Base-by-base conservation (phyloP, 768 basidiomycete genomes). In the Pleurotus ostreatus region DNA sequence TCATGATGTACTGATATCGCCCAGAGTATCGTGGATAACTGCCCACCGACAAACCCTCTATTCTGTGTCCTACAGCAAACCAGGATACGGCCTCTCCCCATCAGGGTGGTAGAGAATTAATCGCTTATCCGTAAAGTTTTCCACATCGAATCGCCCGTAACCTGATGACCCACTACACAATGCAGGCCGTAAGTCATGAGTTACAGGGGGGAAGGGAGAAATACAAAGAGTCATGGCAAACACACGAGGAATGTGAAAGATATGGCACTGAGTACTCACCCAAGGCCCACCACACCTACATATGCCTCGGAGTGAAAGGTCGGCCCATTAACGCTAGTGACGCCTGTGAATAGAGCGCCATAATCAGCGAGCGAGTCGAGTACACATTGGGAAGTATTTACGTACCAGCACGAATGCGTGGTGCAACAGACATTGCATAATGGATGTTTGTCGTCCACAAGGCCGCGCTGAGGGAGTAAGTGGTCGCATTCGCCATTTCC, bases 261-360 rank as follows among this genome's bases (percentile, higher is more conserved):
- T 25, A 25, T 25, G 23, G 23, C 23, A 25, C 16, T 5, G 48
- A 26, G 23, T 30, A 53, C 75, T 55, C 63, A 82, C 81, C 79
- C 76, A 16, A 82, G 67, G 0, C 81, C 81, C 3, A 71, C 60
- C 7, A 73, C 56, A 13, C 74, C 71, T 48, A 73, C 65, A 7
- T 57, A 55, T 5, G 69, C 61, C 59, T 85, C 80, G 6, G 65
- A 61, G 56, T 82, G 78, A 20, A 83, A 60, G 3, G 80, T 80
- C 2, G 76, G 65, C 0, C 82, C 83, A 57, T 86, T 86, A 60
- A 86, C 74, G 61, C 79, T 78, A 15, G 74, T 72, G 47, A 71
- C 75, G 3, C 84, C 85, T 25, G 1, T 4, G 5, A 25, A 25
- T 25, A 5, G 5, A 25, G 23, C 23, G 5, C 23, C 4, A 34